Evolutionary conservation across 208 protist genomes (phyloP).

Genomic region (Trypanosoma brucei): DNA sequence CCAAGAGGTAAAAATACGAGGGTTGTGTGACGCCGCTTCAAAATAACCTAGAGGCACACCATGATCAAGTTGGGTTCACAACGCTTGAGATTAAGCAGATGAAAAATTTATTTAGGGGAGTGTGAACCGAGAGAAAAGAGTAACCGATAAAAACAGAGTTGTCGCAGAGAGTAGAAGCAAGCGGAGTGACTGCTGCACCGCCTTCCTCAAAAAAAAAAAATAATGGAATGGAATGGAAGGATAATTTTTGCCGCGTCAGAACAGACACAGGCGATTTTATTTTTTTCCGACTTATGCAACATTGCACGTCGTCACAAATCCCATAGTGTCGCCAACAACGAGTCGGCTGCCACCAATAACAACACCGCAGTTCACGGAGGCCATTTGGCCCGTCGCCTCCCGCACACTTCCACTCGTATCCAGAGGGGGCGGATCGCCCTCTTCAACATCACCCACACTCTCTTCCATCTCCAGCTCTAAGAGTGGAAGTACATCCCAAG

Average conservation of each 20-base stretch:
- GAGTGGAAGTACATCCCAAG: constrained; percentile 46
- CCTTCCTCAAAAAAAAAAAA: too few relatives aligned
- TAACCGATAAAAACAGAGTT: too few relatives aligned
- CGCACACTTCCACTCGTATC: constrained; percentile 40
- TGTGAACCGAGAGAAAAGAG: too few relatives aligned
- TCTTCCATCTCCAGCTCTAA: constrained; percentile 14
- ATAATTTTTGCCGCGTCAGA: not conserved
- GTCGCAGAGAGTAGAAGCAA: too few relatives aligned
- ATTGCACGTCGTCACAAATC: constrained; percentile 23
- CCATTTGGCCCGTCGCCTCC: constrained; percentile 25
- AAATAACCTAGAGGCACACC: too few relatives aligned
- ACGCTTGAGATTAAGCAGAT: too few relatives aligned
- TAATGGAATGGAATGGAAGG: too few relatives aligned
- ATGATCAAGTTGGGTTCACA: too few relatives aligned
- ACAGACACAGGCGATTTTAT: not conserved
- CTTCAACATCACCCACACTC: constrained; percentile 27
- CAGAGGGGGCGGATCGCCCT: constrained; percentile 44
- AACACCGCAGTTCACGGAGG: constrained; percentile 43
- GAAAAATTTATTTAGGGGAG: too few relatives aligned
- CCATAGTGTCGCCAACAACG: constrained; percentile 33
- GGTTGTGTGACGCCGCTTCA: too few relatives aligned
- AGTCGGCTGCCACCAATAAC: constrained; percentile 9
- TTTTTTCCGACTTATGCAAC: not conserved
- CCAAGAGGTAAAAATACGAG: too few relatives aligned
- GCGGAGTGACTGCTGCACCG: too few relatives aligned